A percentile compares a stretch with the other conserved stretches of the same genome.
Evolutionary conservation across 495 filamentous ascomycete species (phyloP).

Genomic region (Collariella sp.): DNA sequence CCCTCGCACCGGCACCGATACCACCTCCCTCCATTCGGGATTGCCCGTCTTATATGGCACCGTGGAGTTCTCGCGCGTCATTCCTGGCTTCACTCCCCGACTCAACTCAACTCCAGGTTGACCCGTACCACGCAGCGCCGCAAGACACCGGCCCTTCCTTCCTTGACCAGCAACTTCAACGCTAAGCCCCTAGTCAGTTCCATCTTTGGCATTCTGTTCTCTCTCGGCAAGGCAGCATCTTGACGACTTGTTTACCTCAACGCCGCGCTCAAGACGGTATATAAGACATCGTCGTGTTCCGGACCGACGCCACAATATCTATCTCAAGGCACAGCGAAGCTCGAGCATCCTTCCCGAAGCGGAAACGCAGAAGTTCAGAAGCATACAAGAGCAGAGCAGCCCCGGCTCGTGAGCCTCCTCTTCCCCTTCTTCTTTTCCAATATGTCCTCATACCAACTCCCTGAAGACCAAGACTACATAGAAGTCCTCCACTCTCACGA

Average conservation of each 20-base stretch:
- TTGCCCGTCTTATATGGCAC: conserved; percentile 26
- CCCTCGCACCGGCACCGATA: conserved; percentile 5
- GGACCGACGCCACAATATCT: conserved; percentile 9
- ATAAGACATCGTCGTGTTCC: conserved; percentile 12
- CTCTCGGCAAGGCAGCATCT: conserved; percentile 2
- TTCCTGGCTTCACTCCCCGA: conserved; percentile 8
- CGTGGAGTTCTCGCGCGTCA: conserved; percentile 15
- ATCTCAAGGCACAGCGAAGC: conserved; percentile 6
- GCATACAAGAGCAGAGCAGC: conserved; percentile 8
- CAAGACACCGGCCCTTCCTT: conserved; percentile 4
- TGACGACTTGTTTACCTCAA: neutral
- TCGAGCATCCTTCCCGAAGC: conserved; percentile 4
- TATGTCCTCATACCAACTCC: conserved; percentile 28
- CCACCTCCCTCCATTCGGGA: conserved; percentile 14
- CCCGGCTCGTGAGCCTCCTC: conserved; percentile 19
- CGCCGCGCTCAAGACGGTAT: neutral
- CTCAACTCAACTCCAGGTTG: conserved; percentile 2
- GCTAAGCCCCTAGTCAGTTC: conserved; percentile 19
- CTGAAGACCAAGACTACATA: conserved; percentile 19
- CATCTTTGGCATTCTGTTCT: conserved; percentile 11
- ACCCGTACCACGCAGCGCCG: conserved; percentile 12
- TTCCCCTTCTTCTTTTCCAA: conserved; percentile 4
- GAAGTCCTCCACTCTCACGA: conserved; percentile 4
- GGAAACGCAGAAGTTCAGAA: conserved; percentile 11
- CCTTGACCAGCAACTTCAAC: conserved; percentile 10